Evolutionary conservation across 805 yeast genomes (phyloP), one percentile per base, ranked within the genome.

Genomic region (Dipodascus albidus): DNA sequence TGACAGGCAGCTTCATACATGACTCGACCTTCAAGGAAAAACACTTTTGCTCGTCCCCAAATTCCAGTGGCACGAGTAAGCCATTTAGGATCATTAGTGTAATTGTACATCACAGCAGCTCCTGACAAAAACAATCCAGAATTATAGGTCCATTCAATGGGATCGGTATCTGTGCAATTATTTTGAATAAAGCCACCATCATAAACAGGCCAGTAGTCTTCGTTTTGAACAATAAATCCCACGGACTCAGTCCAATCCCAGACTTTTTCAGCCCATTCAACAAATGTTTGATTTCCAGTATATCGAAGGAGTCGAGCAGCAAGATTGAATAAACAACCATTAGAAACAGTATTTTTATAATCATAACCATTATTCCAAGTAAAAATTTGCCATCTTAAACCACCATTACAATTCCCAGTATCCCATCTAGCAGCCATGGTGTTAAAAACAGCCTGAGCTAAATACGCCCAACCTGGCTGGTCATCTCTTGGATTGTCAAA

Each of bases 321-420:
- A 47, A 87, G 70, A 59, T 83, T 81, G 76, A 88, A 87, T 52
- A 88, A 68, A 59, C 86, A 80, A 2, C 95, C 95, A 66, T 87
- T 87, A n/a, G 93, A 78, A 59, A 87, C 85, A n/a, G 90, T 71
- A 70, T 88, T 88, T 67, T 87, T 87, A 70, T 87, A 87, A 66
- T 84, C 81, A 67, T 87, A 87, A 56, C 96, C 96, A 4, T 86
- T 74, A 67, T 88, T 88, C 88, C 89, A 87, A 52, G 83, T 76
- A 70, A 85, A 88, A 59, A 87, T 88, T 72, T 87, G 96, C 96
- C 96, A 87, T 70, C 96, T 78, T 54, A 87, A 73, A 1, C 96
- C 96, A 51, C 96, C 96, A 47, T 69, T 74, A 66, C 87, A 82
- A 61, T 70, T 56, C 2, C 58, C 69, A 15, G 70, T 57, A 61